Conservation (phyloP, 2,329 filamentous ascomycete species). For the Paecilomyces formosus region DNA sequence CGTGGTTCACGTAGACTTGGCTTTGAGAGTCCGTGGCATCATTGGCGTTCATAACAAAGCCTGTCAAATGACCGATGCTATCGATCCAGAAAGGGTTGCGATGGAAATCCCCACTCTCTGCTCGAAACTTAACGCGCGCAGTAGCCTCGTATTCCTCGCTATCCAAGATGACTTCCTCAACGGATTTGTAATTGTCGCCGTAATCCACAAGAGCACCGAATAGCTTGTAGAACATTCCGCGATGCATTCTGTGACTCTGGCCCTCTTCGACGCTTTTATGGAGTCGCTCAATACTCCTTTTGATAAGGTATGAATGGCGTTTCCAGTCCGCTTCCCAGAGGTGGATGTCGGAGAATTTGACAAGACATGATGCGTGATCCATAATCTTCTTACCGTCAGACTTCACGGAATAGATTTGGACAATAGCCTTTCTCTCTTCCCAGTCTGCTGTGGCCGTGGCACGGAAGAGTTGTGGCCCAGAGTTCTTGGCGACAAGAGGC, state of each 20-base stretch:
- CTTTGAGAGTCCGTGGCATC: conserved; percentile 52
- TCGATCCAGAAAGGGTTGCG: conserved; percentile 55
- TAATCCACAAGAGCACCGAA: conserved; percentile 54
- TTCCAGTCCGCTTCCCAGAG: conserved; percentile 18
- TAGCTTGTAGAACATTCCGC: conserved; percentile 72
- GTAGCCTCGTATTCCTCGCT: conserved; percentile 50
- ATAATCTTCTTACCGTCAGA: conserved; percentile 28
- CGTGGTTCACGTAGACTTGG: conserved; percentile 55
- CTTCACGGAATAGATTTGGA: conserved; percentile 30
- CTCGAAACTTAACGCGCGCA: conserved; percentile 48
- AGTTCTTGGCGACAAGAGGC: conserved; percentile 50
- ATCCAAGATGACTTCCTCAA: conserved; percentile 53
- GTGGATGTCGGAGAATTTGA: conserved; percentile 25
- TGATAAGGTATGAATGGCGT: conserved; percentile 55
- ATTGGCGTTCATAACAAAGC: conserved; percentile 54
- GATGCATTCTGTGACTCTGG: conserved; percentile 63
- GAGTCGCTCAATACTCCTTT: conserved; percentile 52
- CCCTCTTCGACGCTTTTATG: conserved; percentile 56
- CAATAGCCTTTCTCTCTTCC: conserved; percentile 20
- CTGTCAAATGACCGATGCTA: conserved; percentile 49
- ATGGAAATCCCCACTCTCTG: conserved; percentile 49
- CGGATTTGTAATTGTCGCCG: conserved; percentile 49
- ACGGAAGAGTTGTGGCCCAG: conserved; percentile 30
- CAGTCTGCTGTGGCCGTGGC: conserved; percentile 29
- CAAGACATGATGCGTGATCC: conserved; percentile 27